phyloP scores from a whole-genome alignment of 768 basidiomycete species.

The Hebeloma cylindrosporum region DNA sequence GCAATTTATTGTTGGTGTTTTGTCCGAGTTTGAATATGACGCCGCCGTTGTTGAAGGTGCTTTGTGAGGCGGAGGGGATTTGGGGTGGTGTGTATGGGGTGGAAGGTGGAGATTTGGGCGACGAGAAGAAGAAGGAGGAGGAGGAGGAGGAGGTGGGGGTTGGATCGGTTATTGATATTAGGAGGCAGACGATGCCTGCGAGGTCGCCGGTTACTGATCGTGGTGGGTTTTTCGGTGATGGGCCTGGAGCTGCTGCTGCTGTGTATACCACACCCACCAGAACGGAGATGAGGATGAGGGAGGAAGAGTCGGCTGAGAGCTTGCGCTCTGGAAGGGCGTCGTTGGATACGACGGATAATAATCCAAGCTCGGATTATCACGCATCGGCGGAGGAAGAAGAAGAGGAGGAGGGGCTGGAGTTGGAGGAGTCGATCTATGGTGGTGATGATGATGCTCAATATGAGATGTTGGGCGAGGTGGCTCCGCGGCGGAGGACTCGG shows the following conservation, averaged over 20 bases:
- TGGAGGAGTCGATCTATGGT: slow-evolving; percentile 14
- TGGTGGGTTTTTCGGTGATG: neutral
- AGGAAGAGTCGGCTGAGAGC: slow-evolving; percentile 48
- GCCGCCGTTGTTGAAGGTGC: slow-evolving; percentile 65
- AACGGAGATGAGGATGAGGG: slow-evolving; percentile 32
- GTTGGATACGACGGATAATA: slow-evolving; percentile 25
- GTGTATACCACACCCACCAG: neutral
- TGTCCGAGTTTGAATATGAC: slow-evolving; percentile 85
- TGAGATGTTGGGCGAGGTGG: slow-evolving; percentile 1
- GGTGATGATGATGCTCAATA: slow-evolving; percentile 13
- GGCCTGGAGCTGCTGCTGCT: neutral
- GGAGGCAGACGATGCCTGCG: slow-evolving; percentile 11
- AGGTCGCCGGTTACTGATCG: too few relatives aligned
- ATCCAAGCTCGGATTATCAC: slow-evolving; percentile 35
- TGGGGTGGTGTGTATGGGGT: slow-evolving; percentile 48
- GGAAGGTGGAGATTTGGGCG: too few relatives aligned
- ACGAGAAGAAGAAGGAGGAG: slow-evolving; percentile 41
- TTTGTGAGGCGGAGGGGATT: slow-evolving; percentile 70
- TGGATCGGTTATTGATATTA: slow-evolving; percentile 52
- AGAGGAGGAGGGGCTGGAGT: neutral
- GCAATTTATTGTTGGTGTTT: slow-evolving; percentile 84
- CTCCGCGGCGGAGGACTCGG: neutral
- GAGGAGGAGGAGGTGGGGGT: slow-evolving; percentile 38
- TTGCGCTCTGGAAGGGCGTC: slow-evolving; percentile 25
- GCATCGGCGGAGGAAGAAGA: slow-evolving; percentile 33